Conservation (phyloP, 805 yeast species). For the Soucietia sequanensis region DNA sequence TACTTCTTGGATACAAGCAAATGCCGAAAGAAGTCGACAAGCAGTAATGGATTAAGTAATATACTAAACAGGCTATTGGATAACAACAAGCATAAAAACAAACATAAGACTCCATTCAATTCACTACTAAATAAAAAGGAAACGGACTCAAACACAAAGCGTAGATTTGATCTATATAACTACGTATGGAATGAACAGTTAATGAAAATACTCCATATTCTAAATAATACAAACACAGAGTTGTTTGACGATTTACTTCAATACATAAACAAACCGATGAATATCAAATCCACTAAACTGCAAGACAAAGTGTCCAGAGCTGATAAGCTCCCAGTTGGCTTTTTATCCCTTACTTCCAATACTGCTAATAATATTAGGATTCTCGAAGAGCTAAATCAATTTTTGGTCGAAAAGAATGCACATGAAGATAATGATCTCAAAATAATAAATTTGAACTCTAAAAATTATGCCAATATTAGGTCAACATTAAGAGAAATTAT, state of each 20-base stretch:
- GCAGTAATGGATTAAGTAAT: neutral
- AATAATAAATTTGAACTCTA: conserved; percentile 28
- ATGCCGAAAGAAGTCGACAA: conserved; percentile 2
- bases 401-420: conserved; percentile 7
- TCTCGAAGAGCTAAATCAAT: conserved; percentile 30
- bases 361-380: conserved; percentile 40
- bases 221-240: conserved; percentile 31
- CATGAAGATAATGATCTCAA: conserved; percentile 12
- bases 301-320: neutral
- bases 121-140: conserved; percentile 24
- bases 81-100: neutral
- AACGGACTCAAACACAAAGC: conserved; percentile 14
- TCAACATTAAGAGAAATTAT: conserved; percentile 32
- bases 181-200: conserved; percentile 29
- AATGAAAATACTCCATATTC: conserved; percentile 23
- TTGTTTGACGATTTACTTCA: conserved; percentile 25
- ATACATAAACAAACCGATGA: conserved; percentile 17
- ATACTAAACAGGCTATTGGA: conserved; percentile 4
- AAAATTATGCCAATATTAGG: conserved; percentile 33
- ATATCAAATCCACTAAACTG: conserved; percentile 5
- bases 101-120: conserved; percentile 19
- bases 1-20: conserved; percentile 22
- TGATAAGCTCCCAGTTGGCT: conserved; percentile 28
- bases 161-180: conserved; percentile 22
- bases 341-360: conserved; percentile 37